Base-by-base conservation (phyloP, 345 rosid genomes). In the Gynandropsis gynandra region DNA sequence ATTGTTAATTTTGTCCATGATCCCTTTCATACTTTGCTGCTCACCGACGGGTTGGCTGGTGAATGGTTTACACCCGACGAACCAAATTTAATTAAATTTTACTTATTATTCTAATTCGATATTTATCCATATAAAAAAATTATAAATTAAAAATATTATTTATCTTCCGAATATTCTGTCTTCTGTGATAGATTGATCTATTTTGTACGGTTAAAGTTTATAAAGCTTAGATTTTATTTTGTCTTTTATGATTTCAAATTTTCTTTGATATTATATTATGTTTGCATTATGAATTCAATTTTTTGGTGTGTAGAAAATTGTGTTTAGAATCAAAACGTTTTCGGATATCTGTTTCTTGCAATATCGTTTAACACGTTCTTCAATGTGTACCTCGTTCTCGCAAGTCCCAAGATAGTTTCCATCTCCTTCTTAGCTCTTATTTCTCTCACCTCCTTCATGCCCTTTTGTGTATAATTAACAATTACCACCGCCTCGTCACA, bases 351-450 rank as follows among this genome's bases (percentile, higher is more conserved):
- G 50, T 24, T 57, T 66, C 59, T 56, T 43, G 34, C 13, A 21
- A 27, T 58, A 34, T 58, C 63, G 55, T 58, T 53, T 44, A 63
- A 55, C 72, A 70, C 74, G 56, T 52, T 50, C 31, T 71, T 68
- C 72, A 53, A 65, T 44, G 33, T 35, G 33, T 42, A 42, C 42
- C 66, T 67, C 61, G 67, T 67, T 67, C 69, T 73, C 70, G 33
- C 75, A 75, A 70, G 72, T 77, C 75, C 81, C 83, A 70, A 79
- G 74, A 76, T 63, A 54, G 77, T 53, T 56, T 42, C 40, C 50
- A 50, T 56, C 57, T 59, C 50, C 58, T 57, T 58, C 56, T 50
- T 47, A 41, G 59, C 57, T 59, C 32, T 58, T 61, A 42, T 52
- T 33, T 51, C 34, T 50, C 50, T 46, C 36, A 58, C 43, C 60